Conservation (phyloP, 495 filamentous ascomycete genomes). For the Xylaria sp. region DNA sequence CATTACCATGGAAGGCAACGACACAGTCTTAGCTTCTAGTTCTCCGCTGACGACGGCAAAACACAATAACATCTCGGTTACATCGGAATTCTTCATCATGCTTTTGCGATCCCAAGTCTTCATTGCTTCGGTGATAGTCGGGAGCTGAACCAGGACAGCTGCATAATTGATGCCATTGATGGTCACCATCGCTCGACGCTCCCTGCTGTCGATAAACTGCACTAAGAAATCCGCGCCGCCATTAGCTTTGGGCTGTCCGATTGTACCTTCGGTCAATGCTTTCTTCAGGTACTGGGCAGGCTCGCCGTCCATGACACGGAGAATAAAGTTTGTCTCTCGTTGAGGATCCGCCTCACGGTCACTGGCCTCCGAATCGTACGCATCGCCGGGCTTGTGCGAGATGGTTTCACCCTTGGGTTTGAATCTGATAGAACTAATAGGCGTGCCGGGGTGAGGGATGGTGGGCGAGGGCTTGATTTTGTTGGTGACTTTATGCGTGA, state of each 20-base stretch:
- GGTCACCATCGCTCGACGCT: conserved; percentile 73
- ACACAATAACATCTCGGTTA: conserved; percentile 93
- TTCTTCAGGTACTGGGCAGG: conserved; percentile 83
- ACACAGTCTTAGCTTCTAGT: conserved; percentile 70
- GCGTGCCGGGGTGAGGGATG: conserved; percentile 27
- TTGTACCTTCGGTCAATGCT: conserved; percentile 71
- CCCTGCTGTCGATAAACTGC: conserved; percentile 78
- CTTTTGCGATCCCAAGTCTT: conserved; percentile 93
- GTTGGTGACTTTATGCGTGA: conserved; percentile 8
- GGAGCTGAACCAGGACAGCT: conserved; percentile 83
- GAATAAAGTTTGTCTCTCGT: conserved; percentile 85
- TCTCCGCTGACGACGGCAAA: conserved; percentile 74
- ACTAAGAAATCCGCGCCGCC: conserved; percentile 75
- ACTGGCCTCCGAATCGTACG: conserved; percentile 96
- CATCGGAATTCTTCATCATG: conserved; percentile 92
- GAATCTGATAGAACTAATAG: conserved; percentile 57
- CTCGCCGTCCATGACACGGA: conserved; percentile 84
- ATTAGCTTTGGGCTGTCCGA: conserved; percentile 67
- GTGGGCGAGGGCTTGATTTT: conserved; percentile 37
- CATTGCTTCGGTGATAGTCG: conserved; percentile 91
- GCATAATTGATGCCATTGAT: conserved; percentile 78
- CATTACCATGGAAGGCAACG: conserved; percentile 70
- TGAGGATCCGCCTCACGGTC: conserved; percentile 86
- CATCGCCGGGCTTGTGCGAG: conserved; percentile 73
- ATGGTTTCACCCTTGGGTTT: conserved; percentile 68